Evolutionary conservation across 768 basidiomycete genomes (phyloP), one percentile per base, ranked within the genome.

Genomic region (Phlebiopsis gigantea): DNA sequence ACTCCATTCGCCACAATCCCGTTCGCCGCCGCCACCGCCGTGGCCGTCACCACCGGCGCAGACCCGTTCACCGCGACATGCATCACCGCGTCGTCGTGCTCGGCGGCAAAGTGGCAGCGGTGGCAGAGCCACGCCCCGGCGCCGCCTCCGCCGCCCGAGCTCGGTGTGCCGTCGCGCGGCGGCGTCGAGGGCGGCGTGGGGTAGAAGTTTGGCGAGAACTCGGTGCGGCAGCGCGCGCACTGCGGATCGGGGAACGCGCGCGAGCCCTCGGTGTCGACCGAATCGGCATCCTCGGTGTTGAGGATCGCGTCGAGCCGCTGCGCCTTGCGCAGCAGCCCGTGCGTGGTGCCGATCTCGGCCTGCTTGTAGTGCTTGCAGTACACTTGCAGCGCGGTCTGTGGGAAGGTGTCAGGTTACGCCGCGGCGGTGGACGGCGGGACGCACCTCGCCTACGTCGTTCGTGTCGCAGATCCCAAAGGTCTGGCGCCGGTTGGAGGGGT

Each of bases 291-390:
- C 47, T 61, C 62, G 53, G 64, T 62, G 61, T 80, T 80, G 59
- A 93, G 73, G 46, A 91, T 76, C 28, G 75, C 73, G 66, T 98
- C 96, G 19, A 98, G 76, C 17, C 93, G 83, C 17, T 83, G 82
- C 7, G 94, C 94, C 71, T 95, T 95, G 50, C 96, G 89, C 24
- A 97, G 80, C 5, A 95, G 79, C 1, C 84, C 89, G 68, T 96
- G 93, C 1, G 91, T 84, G 63, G 89, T 85, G 12, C 75, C 75
- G 2, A 85, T 73, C 1, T 78, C 76, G 6, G 87, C 85, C 64
- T 87, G 87, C 70, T 98, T 98, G 77, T 93, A 95, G 10, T 81
- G 78, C 58, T 81, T 81, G 53, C 87, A 87, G 68, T 90, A 98
- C 12, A 90, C 84, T 72, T 97, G 93, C 19, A 98, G 78, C 0